A percentile compares a stretch with the other conserved stretches of the same genome.
Conservation (phyloP, 768 basidiomycete genomes). For the Bullera alba region DNA sequence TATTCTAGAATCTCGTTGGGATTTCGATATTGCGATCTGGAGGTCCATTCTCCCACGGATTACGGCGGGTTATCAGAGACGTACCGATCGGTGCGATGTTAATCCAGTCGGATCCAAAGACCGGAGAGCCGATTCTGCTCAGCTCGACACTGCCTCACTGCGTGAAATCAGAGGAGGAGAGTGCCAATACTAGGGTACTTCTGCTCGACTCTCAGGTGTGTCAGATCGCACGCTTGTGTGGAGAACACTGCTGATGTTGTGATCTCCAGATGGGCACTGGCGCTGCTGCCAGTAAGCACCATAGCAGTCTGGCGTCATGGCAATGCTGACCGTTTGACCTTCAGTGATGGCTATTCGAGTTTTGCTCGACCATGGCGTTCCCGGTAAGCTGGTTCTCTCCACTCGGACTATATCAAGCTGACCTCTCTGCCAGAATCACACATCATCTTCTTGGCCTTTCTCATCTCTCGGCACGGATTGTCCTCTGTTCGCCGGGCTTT, state of each 20-base stretch:
- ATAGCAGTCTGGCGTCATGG: neutral
- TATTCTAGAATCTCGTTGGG: constrained; percentile 64
- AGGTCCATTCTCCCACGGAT: constrained; percentile 81
- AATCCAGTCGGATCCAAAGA: constrained; percentile 75
- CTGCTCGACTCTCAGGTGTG: constrained; percentile 84
- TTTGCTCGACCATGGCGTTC: constrained; percentile 84
- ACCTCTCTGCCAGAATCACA: constrained; percentile 15
- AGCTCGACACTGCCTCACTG: constrained; percentile 71
- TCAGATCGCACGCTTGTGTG: neutral
- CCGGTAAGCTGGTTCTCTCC: constrained; percentile 53
- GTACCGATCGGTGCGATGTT: constrained; percentile 80
- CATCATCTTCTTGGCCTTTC: constrained; percentile 83
- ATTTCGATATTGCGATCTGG: constrained; percentile 89
- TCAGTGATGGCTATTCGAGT: constrained; percentile 93
- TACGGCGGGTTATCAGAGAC: constrained; percentile 79
- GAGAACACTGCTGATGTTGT: neutral
- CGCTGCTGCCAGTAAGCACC: constrained; percentile 51
- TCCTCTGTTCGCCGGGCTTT: constrained; percentile 73
- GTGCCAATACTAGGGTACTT: constrained; percentile 70
- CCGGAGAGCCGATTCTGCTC: constrained; percentile 81
- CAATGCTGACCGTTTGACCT: constrained; percentile 33
- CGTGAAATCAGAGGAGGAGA: constrained; percentile 60
- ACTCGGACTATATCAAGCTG: neutral
- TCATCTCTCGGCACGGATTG: constrained; percentile 77
- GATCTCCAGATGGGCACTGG: constrained; percentile 74